Conservation (phyloP, 192 early-diverging fungal species). For the Umbelopsis ramanniana region DNA sequence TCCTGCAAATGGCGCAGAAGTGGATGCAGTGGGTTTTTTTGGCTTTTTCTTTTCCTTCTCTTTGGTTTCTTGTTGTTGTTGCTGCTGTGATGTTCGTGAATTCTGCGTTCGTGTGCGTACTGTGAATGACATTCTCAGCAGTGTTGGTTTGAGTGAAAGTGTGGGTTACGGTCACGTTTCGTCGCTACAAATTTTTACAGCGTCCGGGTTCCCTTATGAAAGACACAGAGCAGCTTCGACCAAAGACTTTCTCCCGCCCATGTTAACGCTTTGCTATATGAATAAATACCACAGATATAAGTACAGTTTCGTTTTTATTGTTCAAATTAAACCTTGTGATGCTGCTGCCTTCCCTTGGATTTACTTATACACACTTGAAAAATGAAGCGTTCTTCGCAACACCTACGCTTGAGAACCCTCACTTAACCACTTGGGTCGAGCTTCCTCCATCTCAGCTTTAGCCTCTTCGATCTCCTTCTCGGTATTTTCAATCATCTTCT, state of each 20-base stretch:
- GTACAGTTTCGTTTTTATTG: no score
- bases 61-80: not conserved
- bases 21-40: not conserved
- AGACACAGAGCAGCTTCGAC: no score
- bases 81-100: slow-evolving; percentile 1
- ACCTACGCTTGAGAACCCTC: not conserved
- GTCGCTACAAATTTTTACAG: not conserved
- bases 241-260: no score
- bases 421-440: not conserved
- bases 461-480: not conserved
- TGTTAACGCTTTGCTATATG: not conserved
- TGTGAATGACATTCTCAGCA: slow-evolving; percentile 4
- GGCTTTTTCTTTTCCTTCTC: not conserved
- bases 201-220: no score
- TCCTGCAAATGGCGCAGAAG: not conserved
- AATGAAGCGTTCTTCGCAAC: not conserved
- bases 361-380: no score
- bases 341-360: no score
- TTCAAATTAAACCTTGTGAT: no score
- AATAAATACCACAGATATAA: not conserved
- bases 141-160: no score
- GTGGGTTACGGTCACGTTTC: no score
- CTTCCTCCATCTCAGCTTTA: not conserved
- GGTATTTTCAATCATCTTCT: not conserved
- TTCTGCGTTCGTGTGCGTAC: slow-evolving; percentile 11